Percentiles rank a stretch among this genome's conserved stretches.
Conservation (phyloP, 164 flowering plant genomes). For the Litsea cubeba region DNA sequence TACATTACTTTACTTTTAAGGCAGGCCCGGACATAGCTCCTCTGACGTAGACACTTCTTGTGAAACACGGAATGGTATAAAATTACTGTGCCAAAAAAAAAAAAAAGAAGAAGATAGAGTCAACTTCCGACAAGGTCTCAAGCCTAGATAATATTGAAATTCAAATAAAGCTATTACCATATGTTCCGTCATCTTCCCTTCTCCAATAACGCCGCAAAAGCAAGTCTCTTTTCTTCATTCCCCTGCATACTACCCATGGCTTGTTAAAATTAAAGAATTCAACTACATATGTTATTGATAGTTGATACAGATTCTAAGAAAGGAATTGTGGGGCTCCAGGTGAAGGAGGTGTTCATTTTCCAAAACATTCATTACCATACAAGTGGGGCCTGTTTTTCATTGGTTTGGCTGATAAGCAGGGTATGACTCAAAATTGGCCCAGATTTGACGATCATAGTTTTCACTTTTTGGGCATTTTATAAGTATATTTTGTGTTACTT, state of each 20-base stretch:
- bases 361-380: background rate
- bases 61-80: conserved; percentile 86
- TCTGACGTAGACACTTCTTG: conserved; percentile 55
- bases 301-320: background rate
- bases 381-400: background rate
- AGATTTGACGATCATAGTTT: too few species aligned
- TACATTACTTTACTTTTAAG: conserved; percentile 99
- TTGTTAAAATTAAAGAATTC: conserved; percentile 7
- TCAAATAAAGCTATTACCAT: conserved; percentile 43
- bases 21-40: conserved; percentile 80
- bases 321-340: background rate
- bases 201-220: conserved; percentile 86
- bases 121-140: conserved; percentile 3
- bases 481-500: background rate
- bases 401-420: background rate
- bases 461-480: background rate
- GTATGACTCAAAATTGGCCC: background rate
- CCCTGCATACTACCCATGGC: conserved; percentile 43
- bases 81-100: conserved; percentile 50
- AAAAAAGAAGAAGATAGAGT: background rate
- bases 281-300: background rate
- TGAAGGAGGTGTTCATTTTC: background rate
- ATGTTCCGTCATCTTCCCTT: conserved; percentile 95
- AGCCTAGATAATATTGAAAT: background rate
- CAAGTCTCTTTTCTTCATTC: conserved; percentile 80